Evolutionary conservation across 163 green algal genomes (phyloP).

Genomic region (Coccomyxa subellipsoidea): DNA sequence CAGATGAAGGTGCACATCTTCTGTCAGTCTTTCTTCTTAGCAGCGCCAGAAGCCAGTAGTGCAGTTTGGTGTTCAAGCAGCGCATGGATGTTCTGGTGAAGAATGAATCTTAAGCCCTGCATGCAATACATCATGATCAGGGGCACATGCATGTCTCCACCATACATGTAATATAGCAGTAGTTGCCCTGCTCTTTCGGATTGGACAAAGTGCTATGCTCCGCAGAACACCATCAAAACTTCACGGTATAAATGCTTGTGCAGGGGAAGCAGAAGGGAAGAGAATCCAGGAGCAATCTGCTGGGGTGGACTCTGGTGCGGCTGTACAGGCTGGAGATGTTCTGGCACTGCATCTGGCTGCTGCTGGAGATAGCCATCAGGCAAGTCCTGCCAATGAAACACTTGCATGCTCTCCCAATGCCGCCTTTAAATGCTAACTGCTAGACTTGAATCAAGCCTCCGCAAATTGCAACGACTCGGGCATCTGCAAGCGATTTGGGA

Average conservation of each 20-base stretch:
- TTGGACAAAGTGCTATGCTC: too few species aligned
- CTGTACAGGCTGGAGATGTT: conserved; percentile 26
- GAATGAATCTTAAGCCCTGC: too few species aligned
- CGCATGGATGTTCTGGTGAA: not conserved
- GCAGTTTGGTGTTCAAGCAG: not conserved
- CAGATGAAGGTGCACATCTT: conserved; percentile 5
- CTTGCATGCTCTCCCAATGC: not conserved
- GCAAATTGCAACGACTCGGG: too few species aligned
- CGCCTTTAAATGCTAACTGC: too few species aligned
- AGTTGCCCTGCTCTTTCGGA: too few species aligned
- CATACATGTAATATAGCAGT: too few species aligned
- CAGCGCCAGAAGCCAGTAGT: too few species aligned
- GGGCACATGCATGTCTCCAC: too few species aligned
- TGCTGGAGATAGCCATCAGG: conserved; percentile 32
- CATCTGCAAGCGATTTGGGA: not conserved
- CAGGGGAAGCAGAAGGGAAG: not conserved
- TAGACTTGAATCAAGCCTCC: too few species aligned
- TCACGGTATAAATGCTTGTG: not conserved
- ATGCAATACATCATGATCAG: too few species aligned
- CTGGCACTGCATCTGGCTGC: conserved; percentile 25
- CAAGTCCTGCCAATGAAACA: not conserved
- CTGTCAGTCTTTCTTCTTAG: too few species aligned
- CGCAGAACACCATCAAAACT: too few species aligned
- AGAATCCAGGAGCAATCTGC: conserved; percentile 14
- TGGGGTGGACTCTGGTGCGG: conserved; percentile 33